Conservation (phyloP, 2,329 filamentous ascomycete species). For the Pestalotiopsis sp. region DNA sequence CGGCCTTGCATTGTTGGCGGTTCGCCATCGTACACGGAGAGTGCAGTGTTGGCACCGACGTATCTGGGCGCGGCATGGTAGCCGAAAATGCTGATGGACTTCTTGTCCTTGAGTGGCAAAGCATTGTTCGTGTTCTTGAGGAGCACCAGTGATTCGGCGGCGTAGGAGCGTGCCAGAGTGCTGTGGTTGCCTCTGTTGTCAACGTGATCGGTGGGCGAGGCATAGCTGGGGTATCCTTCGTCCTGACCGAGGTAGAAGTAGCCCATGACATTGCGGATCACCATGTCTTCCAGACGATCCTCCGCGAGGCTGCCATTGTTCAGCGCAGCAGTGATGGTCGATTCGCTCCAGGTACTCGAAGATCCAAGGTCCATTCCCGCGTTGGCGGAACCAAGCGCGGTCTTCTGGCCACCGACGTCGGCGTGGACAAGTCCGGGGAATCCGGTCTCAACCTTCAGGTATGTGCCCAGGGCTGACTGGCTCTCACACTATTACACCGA, state of each 20-base stretch:
- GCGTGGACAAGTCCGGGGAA: not conserved
- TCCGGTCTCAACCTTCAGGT: not conserved
- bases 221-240: conserved; percentile 1
- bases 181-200: conserved; percentile 13
- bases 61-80: conserved; percentile 9
- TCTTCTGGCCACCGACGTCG: not conserved
- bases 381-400: not conserved
- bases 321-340: conserved; percentile 5
- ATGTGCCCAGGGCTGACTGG: not conserved
- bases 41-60: not conserved
- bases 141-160: conserved; percentile 63
- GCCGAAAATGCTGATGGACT: conserved; percentile 48
- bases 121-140: conserved; percentile 60
- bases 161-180: conserved; percentile 2
- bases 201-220: not conserved
- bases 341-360: not conserved
- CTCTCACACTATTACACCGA: not conserved
- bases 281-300: conserved; percentile 20
- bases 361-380: not conserved
- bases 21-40: conserved; percentile 19
- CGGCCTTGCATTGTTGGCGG: conserved; percentile 14
- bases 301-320: conserved; percentile 17
- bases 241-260: conserved; percentile 18
- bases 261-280: conserved; percentile 18
- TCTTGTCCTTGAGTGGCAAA: conserved; percentile 55